Evolutionary conservation across 2,329 filamentous ascomycete species (phyloP).

Genomic region (Lasiodiplodia hormozganensis): DNA sequence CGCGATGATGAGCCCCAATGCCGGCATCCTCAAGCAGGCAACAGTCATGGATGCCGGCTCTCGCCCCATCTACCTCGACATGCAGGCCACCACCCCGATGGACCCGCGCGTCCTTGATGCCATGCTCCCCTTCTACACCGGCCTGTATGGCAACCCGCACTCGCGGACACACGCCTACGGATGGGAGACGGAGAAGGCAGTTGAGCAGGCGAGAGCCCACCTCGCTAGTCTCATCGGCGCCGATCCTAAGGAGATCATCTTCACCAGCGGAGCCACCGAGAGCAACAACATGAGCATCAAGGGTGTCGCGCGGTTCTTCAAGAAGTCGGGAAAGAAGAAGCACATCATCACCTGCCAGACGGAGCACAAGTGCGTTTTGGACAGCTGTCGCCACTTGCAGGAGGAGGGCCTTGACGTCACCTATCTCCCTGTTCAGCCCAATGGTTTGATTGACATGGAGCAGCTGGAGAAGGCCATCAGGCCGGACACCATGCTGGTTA

Average conservation of each 20-base stretch:
- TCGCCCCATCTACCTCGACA: conserved; percentile 95
- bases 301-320: conserved; percentile 95
- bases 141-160: conserved; percentile 95
- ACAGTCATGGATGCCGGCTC: conserved; percentile 92
- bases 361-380: conserved; percentile 98
- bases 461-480: conserved; percentile 87
- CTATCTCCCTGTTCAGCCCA: conserved; percentile 89
- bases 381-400: conserved; percentile 95
- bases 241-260: conserved; percentile 97
- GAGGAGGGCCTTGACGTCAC: conserved; percentile 96
- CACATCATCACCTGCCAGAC: conserved; percentile 98
- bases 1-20: conserved; percentile 80
- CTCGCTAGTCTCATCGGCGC: conserved; percentile 89
- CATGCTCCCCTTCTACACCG: conserved; percentile 94
- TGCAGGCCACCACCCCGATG: conserved; percentile 95
- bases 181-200: conserved; percentile 95
- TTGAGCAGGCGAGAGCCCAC: conserved; percentile 84
- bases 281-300: conserved; percentile 99
- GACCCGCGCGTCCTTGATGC: conserved; percentile 94
- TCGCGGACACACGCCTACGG: conserved; percentile 97
- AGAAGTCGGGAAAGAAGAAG: conserved; percentile 92
- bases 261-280: conserved; percentile 96
- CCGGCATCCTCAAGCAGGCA: conserved; percentile 86
- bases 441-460: conserved; percentile 83
- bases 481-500: conserved; percentile 90